A percentile compares a stretch with the other conserved stretches of the same genome.
Conservation (phyloP, 2,329 filamentous ascomycete species). For the Ophiocordyceps camponoti-floridani region DNA sequence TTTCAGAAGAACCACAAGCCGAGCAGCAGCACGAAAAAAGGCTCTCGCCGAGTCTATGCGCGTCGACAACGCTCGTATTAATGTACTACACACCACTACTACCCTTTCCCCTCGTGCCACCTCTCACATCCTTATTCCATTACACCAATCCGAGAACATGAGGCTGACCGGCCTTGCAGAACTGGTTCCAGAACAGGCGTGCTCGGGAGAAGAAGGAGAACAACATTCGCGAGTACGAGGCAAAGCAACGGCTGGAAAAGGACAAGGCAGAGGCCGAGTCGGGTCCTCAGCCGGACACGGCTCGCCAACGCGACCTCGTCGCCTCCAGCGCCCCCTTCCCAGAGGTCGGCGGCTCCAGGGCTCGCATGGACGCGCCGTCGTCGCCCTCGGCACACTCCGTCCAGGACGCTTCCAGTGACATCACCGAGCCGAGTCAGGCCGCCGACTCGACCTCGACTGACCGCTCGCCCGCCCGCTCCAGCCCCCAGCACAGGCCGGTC, state of each 20-base stretch:
- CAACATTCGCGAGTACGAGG: slow-evolving; percentile 26
- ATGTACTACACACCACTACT: too few relatives aligned
- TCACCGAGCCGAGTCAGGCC: slow-evolving; percentile 8
- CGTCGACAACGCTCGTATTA: slow-evolving; percentile 45
- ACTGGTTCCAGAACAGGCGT: slow-evolving; percentile 52
- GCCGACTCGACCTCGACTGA: slow-evolving; percentile 5
- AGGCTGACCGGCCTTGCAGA: slow-evolving; percentile 25
- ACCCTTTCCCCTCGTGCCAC: neutral
- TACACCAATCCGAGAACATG: too few relatives aligned
- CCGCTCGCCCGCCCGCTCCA: slow-evolving; percentile 5
- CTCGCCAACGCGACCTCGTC: slow-evolving; percentile 17
- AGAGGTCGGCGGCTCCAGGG: slow-evolving; percentile 8
- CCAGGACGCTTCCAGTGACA: slow-evolving; percentile 8
- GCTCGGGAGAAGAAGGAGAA: slow-evolving; percentile 48
- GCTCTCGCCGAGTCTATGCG: slow-evolving; percentile 41
- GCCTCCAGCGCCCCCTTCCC: slow-evolving; percentile 23
- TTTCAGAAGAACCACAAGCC: slow-evolving; percentile 49
- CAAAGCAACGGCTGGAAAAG: slow-evolving; percentile 18
- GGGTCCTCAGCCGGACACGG: slow-evolving; percentile 10
- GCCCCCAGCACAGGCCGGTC: neutral
- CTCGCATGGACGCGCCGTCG: slow-evolving; percentile 3
- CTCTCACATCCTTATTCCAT: too few relatives aligned
- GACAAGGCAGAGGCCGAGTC: slow-evolving; percentile 10
- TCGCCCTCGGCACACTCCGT: slow-evolving; percentile 6
- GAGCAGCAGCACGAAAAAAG: slow-evolving; percentile 41